Evolutionary conservation across 2,329 filamentous ascomycete species (phyloP).

Genomic region (Chrysoporthe puriensis): DNA sequence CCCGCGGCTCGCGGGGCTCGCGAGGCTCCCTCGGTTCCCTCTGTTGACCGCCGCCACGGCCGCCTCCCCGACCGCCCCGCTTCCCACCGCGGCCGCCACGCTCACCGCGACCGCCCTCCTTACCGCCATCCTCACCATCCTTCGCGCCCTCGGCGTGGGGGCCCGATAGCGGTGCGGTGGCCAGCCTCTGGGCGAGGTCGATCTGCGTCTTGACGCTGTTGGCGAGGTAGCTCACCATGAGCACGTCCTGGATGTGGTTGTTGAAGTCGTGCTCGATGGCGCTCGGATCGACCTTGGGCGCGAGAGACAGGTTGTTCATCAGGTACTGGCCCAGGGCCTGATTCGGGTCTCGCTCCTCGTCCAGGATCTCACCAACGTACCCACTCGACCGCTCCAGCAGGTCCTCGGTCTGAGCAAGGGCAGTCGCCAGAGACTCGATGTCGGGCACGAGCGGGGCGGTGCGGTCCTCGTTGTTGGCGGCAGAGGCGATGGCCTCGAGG

Average conservation of each 20-base stretch:
- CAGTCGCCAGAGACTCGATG: constrained; percentile 84
- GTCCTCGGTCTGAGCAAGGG: constrained; percentile 83
- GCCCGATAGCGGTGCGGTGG: constrained; percentile 69
- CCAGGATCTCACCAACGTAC: constrained; percentile 91
- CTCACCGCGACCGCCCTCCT: constrained; percentile 48
- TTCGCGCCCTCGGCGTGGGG: constrained; percentile 51
- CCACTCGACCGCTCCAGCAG: constrained; percentile 90
- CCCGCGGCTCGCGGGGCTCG: constrained; percentile 53
- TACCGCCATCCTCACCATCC: constrained; percentile 48
- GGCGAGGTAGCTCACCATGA: constrained; percentile 96
- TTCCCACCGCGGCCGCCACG: constrained; percentile 50
- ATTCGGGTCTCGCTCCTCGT: constrained; percentile 88
- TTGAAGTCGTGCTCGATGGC: constrained; percentile 99
- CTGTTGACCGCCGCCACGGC: constrained; percentile 54
- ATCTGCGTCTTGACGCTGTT: constrained; percentile 99
- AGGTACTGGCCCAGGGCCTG: constrained; percentile 93
- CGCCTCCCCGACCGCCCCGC: constrained; percentile 40
- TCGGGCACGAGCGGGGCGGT: constrained; percentile 78
- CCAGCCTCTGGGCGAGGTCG: constrained; percentile 92
- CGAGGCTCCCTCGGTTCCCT: constrained; percentile 55
- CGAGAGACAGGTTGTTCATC: constrained; percentile 88
- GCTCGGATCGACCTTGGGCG: constrained; percentile 88
- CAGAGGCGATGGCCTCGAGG: constrained; percentile 81
- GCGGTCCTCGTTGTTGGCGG: constrained; percentile 78
- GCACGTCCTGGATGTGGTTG: constrained; percentile 98